Evolutionary conservation across 78 protist genomes (phyloP).

Genomic region (Dictyostelium intermedium): DNA sequence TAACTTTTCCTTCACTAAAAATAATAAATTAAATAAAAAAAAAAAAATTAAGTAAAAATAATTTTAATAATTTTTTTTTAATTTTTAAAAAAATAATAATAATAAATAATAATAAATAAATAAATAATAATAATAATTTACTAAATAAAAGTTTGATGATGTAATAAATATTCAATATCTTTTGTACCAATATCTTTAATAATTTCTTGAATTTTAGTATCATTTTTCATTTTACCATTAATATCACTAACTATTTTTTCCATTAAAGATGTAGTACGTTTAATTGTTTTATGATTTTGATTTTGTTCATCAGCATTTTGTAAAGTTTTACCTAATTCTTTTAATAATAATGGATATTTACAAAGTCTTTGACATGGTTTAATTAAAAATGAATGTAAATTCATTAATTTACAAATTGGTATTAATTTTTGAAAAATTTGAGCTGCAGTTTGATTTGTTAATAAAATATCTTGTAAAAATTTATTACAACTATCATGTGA

Average conservation of each 20-base stretch:
- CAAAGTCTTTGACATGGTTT: conserved; percentile 78
- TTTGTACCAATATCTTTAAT: conserved; percentile 29
- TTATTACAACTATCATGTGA: neutral
- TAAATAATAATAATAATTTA: too few species aligned
- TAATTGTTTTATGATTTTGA: conserved; percentile 7
- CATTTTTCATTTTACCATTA: conserved; percentile 49
- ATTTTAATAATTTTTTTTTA: neutral
- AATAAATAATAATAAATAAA: too few species aligned
- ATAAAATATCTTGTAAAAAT: neutral
- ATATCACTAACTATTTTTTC: conserved; percentile 47
- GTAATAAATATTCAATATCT: conserved; percentile 21
- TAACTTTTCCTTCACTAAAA: conserved; percentile 26
- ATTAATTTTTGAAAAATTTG: conserved; percentile 3
- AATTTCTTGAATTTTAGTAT: conserved; percentile 15
- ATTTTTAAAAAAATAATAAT: neutral
- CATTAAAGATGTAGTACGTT: conserved; percentile 43
- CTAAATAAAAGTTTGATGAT: neutral
- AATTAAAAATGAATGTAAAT: conserved; percentile 34
- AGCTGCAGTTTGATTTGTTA: neutral
- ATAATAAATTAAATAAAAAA: too few species aligned
- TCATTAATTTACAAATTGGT: conserved; percentile 1
- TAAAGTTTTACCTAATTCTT: conserved; percentile 26
- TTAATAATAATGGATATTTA: conserved; percentile 60
- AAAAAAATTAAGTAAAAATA: neutral
- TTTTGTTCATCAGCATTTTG: conserved; percentile 25